These are phyloP conservation scores for Protoeuglena noctilucae DNA, from an alignment of 139 green algal species.

Conservation along the genomic window DNA sequence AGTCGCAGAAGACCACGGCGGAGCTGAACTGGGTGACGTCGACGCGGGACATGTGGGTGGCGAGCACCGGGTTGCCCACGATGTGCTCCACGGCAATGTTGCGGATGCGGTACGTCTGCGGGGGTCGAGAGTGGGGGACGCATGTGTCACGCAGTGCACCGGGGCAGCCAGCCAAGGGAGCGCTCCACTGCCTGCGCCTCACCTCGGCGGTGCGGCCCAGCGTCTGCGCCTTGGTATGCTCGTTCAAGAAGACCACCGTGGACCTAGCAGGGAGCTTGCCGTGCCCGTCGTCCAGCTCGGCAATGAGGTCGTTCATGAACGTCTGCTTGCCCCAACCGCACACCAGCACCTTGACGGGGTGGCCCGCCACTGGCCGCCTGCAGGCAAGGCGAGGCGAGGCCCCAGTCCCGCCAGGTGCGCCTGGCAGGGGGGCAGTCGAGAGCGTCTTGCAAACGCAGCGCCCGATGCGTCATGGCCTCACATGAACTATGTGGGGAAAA, in stretches of 20 bases:
- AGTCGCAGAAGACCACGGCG: neutral
- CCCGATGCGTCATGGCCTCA: too few relatives aligned
- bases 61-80: neutral
- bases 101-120: neutral
- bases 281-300: neutral
- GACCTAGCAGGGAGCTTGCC: neutral
- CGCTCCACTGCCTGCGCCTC: neutral
- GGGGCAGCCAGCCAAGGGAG: neutral
- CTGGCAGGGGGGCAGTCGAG: too few relatives aligned
- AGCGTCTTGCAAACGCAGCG: too few relatives aligned
- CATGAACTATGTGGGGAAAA: too few relatives aligned
- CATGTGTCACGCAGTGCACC: neutral
- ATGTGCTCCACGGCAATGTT: too few relatives aligned
- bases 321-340: too few relatives aligned
- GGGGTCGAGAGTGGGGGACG: neutral
- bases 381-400: too few relatives aligned
- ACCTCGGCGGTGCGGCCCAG: neutral
- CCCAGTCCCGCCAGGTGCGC: too few relatives aligned
- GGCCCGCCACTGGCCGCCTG: too few relatives aligned
- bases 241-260: neutral
- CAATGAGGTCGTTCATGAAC: neutral
- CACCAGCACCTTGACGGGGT: too few relatives aligned
- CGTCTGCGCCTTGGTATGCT: neutral
- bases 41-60: neutral
- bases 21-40: neutral